Percentiles rank a stretch among this genome's conserved stretches.
Evolutionary conservation across 148 eudicot species (phyloP).

Genomic region (Cornus suecica): DNA sequence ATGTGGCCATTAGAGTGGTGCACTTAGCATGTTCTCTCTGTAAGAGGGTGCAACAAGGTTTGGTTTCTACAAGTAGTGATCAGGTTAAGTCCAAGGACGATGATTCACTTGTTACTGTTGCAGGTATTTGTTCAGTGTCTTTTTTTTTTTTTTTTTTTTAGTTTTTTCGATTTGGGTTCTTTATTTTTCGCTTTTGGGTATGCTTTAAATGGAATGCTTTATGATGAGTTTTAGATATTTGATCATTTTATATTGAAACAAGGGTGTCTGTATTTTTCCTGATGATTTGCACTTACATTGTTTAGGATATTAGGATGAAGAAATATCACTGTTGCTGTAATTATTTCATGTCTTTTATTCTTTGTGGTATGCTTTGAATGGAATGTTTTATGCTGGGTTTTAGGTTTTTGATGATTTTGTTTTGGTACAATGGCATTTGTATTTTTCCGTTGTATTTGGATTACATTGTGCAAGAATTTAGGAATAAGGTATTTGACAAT

Average conservation of each 20-base stretch:
- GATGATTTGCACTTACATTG: too few species aligned
- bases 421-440: background rate
- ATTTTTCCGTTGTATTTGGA: too few species aligned
- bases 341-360: too few species aligned
- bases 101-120: slow-evolving; percentile 89
- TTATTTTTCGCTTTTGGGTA: slow-evolving; percentile 9
- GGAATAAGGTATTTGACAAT: too few species aligned
- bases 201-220: background rate
- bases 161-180: slow-evolving; percentile 12
- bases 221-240: background rate
- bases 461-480: too few species aligned
- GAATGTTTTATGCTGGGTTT: background rate
- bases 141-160: background rate
- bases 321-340: too few species aligned
- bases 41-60: slow-evolving; percentile 51
- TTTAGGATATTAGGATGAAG: too few species aligned
- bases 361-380: slow-evolving; percentile 6
- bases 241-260: background rate
- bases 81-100: slow-evolving; percentile 73
- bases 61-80: slow-evolving; percentile 39
- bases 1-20: slow-evolving; percentile 79
- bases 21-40: slow-evolving; percentile 83
- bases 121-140: slow-evolving; percentile 40
- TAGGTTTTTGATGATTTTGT: background rate
- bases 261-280: background rate